Evolutionary conservation across 2,329 filamentous ascomycete genomes (phyloP).

Genomic region (Colletotrichum shisoi): DNA sequence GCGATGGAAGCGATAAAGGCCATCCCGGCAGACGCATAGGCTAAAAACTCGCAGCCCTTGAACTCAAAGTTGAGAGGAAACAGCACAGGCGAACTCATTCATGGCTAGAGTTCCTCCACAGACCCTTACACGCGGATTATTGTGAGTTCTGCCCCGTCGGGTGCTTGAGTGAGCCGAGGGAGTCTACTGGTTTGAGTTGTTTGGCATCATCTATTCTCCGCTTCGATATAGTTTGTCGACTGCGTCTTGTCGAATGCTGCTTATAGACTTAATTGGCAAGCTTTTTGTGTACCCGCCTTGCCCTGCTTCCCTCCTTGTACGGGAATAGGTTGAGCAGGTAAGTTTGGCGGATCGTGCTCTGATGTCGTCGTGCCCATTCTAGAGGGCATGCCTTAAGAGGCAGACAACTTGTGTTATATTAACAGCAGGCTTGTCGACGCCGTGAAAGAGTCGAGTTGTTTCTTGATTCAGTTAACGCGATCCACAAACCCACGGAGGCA

Average conservation of each 20-base stretch:
- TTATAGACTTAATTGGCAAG: no score
- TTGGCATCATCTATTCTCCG: background rate
- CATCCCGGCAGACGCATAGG: background rate
- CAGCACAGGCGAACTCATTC: constrained; percentile 31
- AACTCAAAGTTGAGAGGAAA: constrained; percentile 33
- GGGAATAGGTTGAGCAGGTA: background rate
- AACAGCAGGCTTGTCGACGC: background rate
- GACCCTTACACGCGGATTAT: constrained; percentile 7
- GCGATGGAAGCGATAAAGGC: constrained; percentile 13
- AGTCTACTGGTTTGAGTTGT: background rate
- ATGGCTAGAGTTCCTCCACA: constrained; percentile 26
- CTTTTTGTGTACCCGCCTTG: no score
- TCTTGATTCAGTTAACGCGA: background rate
- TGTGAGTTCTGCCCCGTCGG: background rate
- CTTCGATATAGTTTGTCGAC: background rate
- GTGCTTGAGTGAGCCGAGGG: constrained; percentile 14
- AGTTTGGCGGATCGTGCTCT: background rate
- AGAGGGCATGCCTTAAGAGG: background rate
- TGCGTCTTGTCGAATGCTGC: background rate
- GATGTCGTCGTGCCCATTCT: background rate
- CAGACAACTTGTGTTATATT: background rate
- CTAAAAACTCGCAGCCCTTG: constrained; percentile 14
- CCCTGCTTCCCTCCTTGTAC: no score
- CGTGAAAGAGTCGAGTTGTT: background rate
- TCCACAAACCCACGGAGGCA: background rate